These are phyloP conservation scores for Colletotrichum cordylinicola DNA, from an alignment of 2,329 filamentous ascomycete species.

Conservation along the genomic window DNA sequence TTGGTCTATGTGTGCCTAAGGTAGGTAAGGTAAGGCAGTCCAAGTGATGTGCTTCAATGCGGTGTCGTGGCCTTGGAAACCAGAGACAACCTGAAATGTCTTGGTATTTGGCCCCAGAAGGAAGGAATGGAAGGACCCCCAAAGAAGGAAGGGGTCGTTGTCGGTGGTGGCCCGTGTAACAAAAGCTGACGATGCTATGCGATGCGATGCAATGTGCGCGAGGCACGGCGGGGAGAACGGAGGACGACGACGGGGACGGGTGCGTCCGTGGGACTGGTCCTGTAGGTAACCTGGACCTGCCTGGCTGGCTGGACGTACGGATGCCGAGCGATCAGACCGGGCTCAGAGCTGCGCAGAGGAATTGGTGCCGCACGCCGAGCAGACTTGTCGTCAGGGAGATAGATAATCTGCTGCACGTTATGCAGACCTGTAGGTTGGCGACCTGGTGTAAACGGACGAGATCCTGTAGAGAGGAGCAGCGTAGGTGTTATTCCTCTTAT, in stretches of 20 bases:
- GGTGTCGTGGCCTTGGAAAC: not conserved
- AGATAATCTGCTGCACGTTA: not conserved
- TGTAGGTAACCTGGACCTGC: not conserved
- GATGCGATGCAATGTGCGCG: not conserved
- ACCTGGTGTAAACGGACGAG: not conserved
- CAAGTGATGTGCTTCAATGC: not conserved
- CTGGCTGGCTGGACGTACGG: not conserved
- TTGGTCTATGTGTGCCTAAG: not conserved
- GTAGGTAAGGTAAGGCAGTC: not conserved
- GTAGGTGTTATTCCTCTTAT: not conserved
- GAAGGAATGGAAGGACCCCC: not conserved
- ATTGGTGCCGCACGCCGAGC: not conserved
- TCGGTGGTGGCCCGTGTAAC: not conserved
- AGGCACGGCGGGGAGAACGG: not conserved
- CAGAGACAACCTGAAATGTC: not conserved
- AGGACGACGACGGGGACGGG: not conserved
- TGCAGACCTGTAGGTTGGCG: not conserved
- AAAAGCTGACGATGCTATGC: not conserved
- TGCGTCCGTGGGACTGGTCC: not conserved
- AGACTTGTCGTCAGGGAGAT: not conserved
- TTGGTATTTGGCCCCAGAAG: not conserved
- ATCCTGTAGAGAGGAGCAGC: not conserved
- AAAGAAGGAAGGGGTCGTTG: not conserved
- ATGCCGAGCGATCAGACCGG: not conserved
- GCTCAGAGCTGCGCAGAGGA: not conserved